These are phyloP conservation scores for Streptanthus diversifolius DNA, from an alignment of 345 rosid species.

Conservation along the genomic window DNA sequence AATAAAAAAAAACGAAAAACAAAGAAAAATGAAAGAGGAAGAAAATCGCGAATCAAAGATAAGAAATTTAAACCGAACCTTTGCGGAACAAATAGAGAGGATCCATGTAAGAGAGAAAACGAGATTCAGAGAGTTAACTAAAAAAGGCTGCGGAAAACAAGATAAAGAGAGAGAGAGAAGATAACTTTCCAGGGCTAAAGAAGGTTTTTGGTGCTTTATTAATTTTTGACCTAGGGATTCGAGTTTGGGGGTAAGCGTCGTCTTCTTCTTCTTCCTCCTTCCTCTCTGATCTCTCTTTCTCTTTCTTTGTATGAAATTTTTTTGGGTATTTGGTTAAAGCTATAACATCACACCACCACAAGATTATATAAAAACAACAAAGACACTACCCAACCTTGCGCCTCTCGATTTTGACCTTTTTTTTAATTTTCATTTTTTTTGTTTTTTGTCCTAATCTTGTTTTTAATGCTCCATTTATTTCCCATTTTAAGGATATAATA, in stretches of 20 bases:
- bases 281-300: not conserved
- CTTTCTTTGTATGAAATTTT: not conserved
- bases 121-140: not conserved
- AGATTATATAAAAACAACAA: constrained; percentile 15
- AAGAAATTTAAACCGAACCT: constrained; percentile 45
- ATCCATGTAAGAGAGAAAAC: constrained; percentile 47
- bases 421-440: too few species aligned
- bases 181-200: not conserved
- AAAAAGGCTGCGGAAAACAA: constrained; percentile 25
- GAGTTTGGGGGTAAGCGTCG: constrained; percentile 29
- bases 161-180: constrained; percentile 2
- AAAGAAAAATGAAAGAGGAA: not conserved
- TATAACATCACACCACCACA: constrained; percentile 39
- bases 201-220: not conserved
- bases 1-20: too few species aligned
- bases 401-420: constrained; percentile 47
- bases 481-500: not conserved
- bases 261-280: not conserved
- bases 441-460: not conserved
- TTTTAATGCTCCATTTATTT: not conserved
- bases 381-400: constrained; percentile 22
- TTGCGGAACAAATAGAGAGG: constrained; percentile 62
- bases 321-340: constrained; percentile 15
- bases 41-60: constrained; percentile 1
- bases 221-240: constrained; percentile 18